Conservation (phyloP, 768 basidiomycete genomes). For the Sarcodon aspratus region DNA sequence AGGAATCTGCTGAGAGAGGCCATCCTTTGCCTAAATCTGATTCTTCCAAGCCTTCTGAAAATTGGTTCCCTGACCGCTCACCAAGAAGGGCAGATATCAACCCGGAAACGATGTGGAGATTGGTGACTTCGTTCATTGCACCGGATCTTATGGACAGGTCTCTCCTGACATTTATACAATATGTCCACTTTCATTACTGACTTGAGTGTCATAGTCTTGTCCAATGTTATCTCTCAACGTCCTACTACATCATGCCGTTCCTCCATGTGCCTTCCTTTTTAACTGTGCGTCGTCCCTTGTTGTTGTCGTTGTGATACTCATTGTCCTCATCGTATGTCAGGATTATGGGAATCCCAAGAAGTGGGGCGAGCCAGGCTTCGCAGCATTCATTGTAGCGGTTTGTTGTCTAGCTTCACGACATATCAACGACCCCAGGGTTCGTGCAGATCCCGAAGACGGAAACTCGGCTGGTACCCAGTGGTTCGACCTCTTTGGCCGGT, state of each 20-base stretch:
- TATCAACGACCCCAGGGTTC: conserved; percentile 84
- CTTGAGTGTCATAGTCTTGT: conserved; percentile 40
- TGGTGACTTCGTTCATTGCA: conserved; percentile 75
- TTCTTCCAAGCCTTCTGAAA: conserved; percentile 1
- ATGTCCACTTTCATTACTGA: conserved; percentile 8
- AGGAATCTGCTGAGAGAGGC: conserved; percentile 18
- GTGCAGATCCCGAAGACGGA: conserved; percentile 70
- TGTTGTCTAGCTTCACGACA: conserved; percentile 89
- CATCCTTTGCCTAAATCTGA: conserved; percentile 2
- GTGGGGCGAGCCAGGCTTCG: conserved; percentile 94
- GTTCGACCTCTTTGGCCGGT: conserved; percentile 80
- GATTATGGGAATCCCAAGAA: conserved; percentile 92
- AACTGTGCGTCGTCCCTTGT: conserved; percentile 33
- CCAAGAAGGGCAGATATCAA: conserved; percentile 68
- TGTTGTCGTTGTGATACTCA: conserved; percentile 1
- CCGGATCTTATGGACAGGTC: conserved; percentile 93
- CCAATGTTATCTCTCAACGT: conserved; percentile 80
- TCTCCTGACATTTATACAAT: conserved; percentile 2
- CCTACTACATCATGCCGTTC: conserved; percentile 89
- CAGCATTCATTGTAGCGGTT: conserved; percentile 85
- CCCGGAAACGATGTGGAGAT: conserved; percentile 79
- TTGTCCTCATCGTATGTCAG: conserved; percentile 22
- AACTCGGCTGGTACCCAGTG: conserved; percentile 86
- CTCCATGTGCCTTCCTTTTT: conserved; percentile 87
- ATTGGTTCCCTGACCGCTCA: conserved; percentile 82